Conservation (phyloP, 2,329 filamentous ascomycete species). For the Phyllosticta citribraziliensis region DNA sequence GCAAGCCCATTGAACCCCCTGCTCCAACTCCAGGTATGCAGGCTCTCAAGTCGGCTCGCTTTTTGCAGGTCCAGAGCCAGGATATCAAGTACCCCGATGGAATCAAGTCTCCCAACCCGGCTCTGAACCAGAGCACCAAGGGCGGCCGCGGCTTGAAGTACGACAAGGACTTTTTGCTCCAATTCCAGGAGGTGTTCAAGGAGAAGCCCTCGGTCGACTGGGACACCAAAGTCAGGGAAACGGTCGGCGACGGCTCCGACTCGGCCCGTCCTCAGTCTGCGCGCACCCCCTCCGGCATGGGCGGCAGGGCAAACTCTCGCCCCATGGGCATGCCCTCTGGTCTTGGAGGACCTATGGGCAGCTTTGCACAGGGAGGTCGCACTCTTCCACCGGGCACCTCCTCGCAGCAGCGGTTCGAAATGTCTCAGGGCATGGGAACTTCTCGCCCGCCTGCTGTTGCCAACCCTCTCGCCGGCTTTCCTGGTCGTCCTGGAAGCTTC, state of each 20-base stretch:
- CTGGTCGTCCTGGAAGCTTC: conserved; percentile 46
- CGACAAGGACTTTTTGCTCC: conserved; percentile 86
- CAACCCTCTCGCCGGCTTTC: conserved; percentile 51
- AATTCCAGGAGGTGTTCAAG: conserved; percentile 92
- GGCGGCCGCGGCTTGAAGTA: conserved; percentile 86
- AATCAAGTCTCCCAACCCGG: conserved; percentile 82
- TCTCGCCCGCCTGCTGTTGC: conserved; percentile 23
- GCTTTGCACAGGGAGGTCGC: conserved; percentile 46
- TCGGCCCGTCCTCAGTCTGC: conserved; percentile 56
- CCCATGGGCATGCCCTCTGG: conserved; percentile 11
- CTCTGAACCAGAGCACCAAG: conserved; percentile 66
- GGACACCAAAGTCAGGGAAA: conserved; percentile 75
- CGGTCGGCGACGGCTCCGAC: conserved; percentile 67
- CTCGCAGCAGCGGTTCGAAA: conserved; percentile 60
- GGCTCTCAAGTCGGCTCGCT: conserved; percentile 82
- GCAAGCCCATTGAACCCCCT: conserved; percentile 76
- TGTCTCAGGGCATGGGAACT: conserved; percentile 14
- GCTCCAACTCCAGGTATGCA: conserved; percentile 92
- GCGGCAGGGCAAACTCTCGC: conserved; percentile 36
- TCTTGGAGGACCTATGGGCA: conserved; percentile 51
- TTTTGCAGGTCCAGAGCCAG: conserved; percentile 69
- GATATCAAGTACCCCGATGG: conserved; percentile 68
- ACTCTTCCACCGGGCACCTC: conserved; percentile 67
- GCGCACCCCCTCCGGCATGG: conserved; percentile 42
- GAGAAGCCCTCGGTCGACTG: conserved; percentile 95